Evolutionary conservation across 768 basidiomycete species (phyloP), one percentile per base, ranked within the genome.

Genomic region (Amanita exitialis): DNA sequence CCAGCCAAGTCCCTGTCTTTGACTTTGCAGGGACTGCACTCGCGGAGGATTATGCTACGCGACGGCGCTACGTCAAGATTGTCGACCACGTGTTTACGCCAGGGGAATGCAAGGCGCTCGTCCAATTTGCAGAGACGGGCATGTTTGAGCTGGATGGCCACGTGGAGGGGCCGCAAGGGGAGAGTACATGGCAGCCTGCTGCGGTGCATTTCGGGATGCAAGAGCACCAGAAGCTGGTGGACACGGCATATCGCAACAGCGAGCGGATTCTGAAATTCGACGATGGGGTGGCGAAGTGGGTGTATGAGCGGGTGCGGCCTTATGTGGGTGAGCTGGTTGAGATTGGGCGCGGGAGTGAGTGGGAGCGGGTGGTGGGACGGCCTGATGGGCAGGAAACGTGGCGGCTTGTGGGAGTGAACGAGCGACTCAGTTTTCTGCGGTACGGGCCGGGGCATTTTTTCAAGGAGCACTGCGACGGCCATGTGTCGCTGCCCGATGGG

Each of bases 381-480:
- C 15, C 54, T 3, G 61, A 59, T 2, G 56, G 49, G 38, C 49
- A 57, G 8, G 62, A 64, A 6, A 63, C 53, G 1, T 75, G 70
- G 68, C 63, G 60, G 35, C 59, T 73, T 28, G 56, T 65, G 44
- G 68, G 73, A 3, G 43, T 75, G 8, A 73, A 76, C 50, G 68
- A 71, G 37, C 67, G 73, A 2, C 62, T 75, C 10, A 72, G 69
- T 47, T 77, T 72, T 57, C 56, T 77, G 16, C 61, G 63, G 25
- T 77, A 75, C 37, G 70, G 70, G 0, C 64, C 66, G 16, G 73
- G 74, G 0, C 61, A 73, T 44, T 74, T 66, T 54, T 75, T 75
- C 60, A 62, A 58, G 37, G 60, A 58, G 3, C 72, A 75, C 50
- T 66, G 65, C 39, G 74, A 75, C 53, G 69, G 68, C 1, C 61